Conservation (phyloP, 2,329 filamentous ascomycete genomes). For the Remersonia thermophila region DNA sequence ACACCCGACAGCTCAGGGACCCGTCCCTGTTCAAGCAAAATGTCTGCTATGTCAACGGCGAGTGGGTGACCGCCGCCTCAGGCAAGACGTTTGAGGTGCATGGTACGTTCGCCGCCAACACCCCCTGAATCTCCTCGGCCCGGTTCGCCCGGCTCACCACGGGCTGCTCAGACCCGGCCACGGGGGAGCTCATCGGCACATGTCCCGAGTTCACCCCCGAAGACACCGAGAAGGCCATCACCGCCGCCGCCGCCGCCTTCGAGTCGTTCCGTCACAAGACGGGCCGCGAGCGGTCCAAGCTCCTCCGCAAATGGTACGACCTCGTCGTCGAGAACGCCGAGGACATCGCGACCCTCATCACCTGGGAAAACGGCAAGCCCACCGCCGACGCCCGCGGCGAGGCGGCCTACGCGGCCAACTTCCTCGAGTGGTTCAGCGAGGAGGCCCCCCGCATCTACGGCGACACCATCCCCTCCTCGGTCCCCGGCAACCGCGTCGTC, state of each 20-base stretch:
- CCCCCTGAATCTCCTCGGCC: neutral
- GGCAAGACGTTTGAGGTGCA: conserved; percentile 85
- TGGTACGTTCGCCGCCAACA: conserved; percentile 38
- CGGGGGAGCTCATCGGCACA: conserved; percentile 66
- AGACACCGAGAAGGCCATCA: conserved; percentile 72
- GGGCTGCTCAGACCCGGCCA: conserved; percentile 56
- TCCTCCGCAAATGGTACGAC: conserved; percentile 72
- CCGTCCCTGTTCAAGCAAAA: conserved; percentile 73
- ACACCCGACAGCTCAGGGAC: conserved; percentile 51
- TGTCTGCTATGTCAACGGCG: conserved; percentile 75
- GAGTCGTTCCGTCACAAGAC: conserved; percentile 58
- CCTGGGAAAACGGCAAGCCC: conserved; percentile 85
- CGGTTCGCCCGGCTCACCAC: neutral
- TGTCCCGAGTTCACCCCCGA: conserved; percentile 70
- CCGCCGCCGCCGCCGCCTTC: conserved; percentile 68
- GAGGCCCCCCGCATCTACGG: conserved; percentile 65
- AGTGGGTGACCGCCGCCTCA: conserved; percentile 78
- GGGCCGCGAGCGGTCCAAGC: conserved; percentile 59
- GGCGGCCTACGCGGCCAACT: conserved; percentile 59
- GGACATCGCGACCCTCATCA: conserved; percentile 72
- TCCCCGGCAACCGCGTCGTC: conserved; percentile 61
- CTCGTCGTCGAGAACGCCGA: conserved; percentile 66
- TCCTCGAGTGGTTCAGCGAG: conserved; percentile 72
- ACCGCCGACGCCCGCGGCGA: conserved; percentile 62
- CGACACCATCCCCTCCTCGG: conserved; percentile 57